Conservation (phyloP, 495 filamentous ascomycete genomes). For the Trichoderma parareesei region DNA sequence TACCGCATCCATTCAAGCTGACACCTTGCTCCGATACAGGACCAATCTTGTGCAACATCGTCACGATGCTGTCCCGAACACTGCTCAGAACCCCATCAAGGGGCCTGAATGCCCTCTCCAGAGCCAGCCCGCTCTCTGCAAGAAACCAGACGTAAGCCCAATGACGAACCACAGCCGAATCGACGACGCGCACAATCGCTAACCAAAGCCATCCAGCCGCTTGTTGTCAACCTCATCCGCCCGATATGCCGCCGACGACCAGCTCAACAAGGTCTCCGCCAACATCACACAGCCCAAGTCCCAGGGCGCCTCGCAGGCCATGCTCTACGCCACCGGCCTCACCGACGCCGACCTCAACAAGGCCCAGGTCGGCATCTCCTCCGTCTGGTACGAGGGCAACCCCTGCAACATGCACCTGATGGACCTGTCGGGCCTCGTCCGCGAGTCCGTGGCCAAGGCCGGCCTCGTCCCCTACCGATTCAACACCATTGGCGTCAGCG, state of each 20-base stretch:
- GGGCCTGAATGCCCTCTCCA: not conserved
- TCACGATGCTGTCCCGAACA: not conserved
- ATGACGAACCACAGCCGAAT: not conserved
- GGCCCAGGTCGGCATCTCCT: slow-evolving; percentile 94
- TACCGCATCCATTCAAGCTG: not conserved
- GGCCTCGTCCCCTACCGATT: slow-evolving; percentile 84
- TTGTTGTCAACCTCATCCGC: slow-evolving; percentile 30
- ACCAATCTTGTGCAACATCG: not conserved
- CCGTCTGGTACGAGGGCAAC: slow-evolving; percentile 83
- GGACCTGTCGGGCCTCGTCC: slow-evolving; percentile 73
- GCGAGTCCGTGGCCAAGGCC: slow-evolving; percentile 73
- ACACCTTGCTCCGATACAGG: slow-evolving; percentile 5
- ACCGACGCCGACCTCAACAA: slow-evolving; percentile 79
- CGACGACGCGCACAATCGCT: not conserved
- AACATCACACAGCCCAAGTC: slow-evolving; percentile 90
- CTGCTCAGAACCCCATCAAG: not conserved
- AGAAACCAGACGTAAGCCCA: not conserved
- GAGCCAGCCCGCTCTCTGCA: not conserved
- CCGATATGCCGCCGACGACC: slow-evolving; percentile 32
- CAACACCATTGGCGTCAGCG: slow-evolving; percentile 94
- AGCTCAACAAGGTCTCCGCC: slow-evolving; percentile 75
- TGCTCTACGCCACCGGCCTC: slow-evolving; percentile 93
- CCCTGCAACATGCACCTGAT: slow-evolving; percentile 99
- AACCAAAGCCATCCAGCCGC: slow-evolving; percentile 23
- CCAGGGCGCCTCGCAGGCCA: slow-evolving; percentile 96